Evolutionary conservation across 805 yeast genomes (phyloP), one percentile per base, ranked within the genome.

Genomic region (Candida vartiovaarae): DNA sequence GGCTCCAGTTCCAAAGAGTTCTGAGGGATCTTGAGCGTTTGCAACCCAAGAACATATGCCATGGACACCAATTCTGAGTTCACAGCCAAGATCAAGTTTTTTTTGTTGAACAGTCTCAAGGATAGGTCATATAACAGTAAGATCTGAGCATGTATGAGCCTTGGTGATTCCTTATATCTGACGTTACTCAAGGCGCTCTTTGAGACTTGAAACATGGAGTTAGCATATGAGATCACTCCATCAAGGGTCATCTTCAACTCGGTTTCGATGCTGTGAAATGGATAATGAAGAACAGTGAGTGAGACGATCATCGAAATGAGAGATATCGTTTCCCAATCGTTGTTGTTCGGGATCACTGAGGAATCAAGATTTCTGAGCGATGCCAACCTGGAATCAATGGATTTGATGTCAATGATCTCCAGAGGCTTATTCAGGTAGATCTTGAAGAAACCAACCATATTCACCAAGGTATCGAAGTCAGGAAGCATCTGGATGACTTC

Each of bases 11-110:
- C 59, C 24, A 51, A 32, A 2, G 51, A 36, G 27, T 51, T 51
- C 32, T 53, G 48, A 2, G 57, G 56, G 6, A 48, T 51, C 31
- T 46, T 44, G 26, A 44, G 44, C 3, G 50, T 47, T 32, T 54
- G 59, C 6, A 54, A 30, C 1, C 53, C 52, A 8, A 54, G 43
- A 7, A 46, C 45, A 27, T 54, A 54, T 0, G 56, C 50, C 50
- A 54, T 48, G 23, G 59, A 46, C 10, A 53, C 54, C 31, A 54
- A 36, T 29, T 54, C 56, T 3, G 57, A 53, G 31, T 48, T 51
- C 39, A 52, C 43, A 1, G 50, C 51, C 36, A 50, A 41, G 23
- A 45, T 43, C n/a, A 49, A 35, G 31, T 48, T 45, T 40, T 39
- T 45, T 39, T 45, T 46, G 38, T 46, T 51, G 43, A 49, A 50